Conservation (phyloP, 345 rosid genomes). For the Eucalyptus urophylla region DNA sequence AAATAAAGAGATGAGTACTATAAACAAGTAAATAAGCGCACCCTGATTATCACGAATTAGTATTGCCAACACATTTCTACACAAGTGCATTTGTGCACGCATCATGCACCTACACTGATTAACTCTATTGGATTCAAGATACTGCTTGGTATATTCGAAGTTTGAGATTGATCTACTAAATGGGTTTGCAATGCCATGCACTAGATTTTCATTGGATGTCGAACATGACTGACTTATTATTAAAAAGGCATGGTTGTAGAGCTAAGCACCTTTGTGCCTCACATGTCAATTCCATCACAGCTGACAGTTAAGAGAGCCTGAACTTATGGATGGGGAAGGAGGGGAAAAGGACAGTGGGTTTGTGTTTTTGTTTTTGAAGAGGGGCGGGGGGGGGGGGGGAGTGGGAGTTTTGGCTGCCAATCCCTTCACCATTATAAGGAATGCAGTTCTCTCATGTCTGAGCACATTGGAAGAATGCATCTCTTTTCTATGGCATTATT, state of each 20-base stretch:
- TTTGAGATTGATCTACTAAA: not conserved
- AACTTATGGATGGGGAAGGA: not conserved
- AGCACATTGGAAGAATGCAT: not conserved
- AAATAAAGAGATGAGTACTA: not conserved
- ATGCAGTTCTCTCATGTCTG: not conserved
- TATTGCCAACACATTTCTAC: not conserved
- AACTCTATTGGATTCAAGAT: not conserved
- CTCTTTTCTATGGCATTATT: not conserved
- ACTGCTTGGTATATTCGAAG: not conserved
- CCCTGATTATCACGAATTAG: not conserved
- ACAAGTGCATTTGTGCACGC: not conserved
- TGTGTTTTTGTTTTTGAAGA: too few relatives aligned
- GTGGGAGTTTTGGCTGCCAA: not conserved
- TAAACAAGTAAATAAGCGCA: not conserved
- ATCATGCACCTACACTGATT: not conserved
- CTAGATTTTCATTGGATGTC: not conserved
- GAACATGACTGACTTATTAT: not conserved
- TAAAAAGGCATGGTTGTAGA: not conserved
- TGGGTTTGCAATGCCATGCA: not conserved
- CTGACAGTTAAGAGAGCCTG: not conserved
- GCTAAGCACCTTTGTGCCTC: not conserved
- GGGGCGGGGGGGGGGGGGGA: too few relatives aligned
- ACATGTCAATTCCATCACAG: not conserved
- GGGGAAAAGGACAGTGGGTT: too few relatives aligned
- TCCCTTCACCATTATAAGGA: not conserved